Conservation (phyloP, 2,329 filamentous ascomycete genomes). For the Zalaria obscura region DNA sequence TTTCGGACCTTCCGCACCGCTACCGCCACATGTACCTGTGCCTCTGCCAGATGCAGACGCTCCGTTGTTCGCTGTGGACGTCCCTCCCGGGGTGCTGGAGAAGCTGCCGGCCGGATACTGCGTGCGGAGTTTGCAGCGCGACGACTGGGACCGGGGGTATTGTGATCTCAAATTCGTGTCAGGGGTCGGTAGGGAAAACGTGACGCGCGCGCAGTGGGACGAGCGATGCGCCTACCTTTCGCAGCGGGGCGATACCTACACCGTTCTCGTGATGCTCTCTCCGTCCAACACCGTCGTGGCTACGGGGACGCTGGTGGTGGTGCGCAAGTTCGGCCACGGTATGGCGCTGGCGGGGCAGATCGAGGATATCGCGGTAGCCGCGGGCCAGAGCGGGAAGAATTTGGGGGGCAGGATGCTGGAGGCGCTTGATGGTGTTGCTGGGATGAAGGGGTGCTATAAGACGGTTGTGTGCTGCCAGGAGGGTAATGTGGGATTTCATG, state of each 20-base stretch:
- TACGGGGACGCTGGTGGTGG: conserved; percentile 11
- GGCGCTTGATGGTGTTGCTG: conserved; percentile 9
- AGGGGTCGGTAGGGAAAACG: conserved; percentile 2
- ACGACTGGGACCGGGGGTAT: conserved; percentile 9
- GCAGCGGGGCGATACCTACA: conserved; percentile 6
- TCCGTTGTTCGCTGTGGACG: conserved; percentile 6
- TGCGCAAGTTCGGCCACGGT: conserved; percentile 10
- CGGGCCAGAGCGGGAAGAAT: conserved; percentile 11
- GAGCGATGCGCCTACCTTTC: conserved; percentile 10
- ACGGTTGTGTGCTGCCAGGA: conserved; percentile 8
- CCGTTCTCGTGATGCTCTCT: conserved; percentile 9
- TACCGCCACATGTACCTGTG: conserved; percentile 1
- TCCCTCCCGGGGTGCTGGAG: conserved; percentile 4
- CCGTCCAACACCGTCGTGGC: conserved; percentile 7
- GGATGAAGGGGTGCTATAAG: conserved; percentile 11
- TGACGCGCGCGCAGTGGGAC: conserved; percentile 8
- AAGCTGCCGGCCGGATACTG: conserved; percentile 10
- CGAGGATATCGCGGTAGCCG: conserved; percentile 10
- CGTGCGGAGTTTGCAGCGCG: conserved; percentile 9
- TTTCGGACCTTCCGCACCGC: conserved; percentile 5
- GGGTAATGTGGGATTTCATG: conserved; percentile 10
- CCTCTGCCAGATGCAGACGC: conserved; percentile 3
- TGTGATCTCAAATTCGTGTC: conserved; percentile 6
- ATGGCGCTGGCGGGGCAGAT: conserved; percentile 6
- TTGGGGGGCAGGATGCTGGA: conserved; percentile 11